Evolutionary conservation across 768 basidiomycete species (phyloP).

Genomic region (Russula sp.): DNA sequence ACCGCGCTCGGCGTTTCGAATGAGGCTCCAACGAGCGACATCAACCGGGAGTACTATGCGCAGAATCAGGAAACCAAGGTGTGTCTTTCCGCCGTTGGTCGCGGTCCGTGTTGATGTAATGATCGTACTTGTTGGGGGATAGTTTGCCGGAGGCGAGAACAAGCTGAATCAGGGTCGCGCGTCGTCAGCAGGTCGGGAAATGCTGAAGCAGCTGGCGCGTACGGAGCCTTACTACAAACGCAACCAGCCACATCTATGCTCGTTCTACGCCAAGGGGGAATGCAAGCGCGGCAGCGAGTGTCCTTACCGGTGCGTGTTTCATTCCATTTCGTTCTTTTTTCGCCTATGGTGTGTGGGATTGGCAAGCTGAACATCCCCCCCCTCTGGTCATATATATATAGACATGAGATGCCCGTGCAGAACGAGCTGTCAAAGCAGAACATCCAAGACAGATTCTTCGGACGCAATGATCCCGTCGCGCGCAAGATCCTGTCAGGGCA

Average conservation of each 20-base stretch:
- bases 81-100: conserved; percentile 25
- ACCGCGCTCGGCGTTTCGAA: conserved; percentile 82
- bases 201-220: conserved; percentile 91
- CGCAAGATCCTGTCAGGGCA: conserved; percentile 78
- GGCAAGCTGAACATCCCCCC: neutral
- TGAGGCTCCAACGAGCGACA: conserved; percentile 92
- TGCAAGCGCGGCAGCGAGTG: conserved; percentile 90
- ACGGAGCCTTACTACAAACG: conserved; percentile 98
- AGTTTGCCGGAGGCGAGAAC: conserved; percentile 72
- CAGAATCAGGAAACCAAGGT: conserved; percentile 89
- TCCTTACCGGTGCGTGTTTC: conserved; percentile 64
- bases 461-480: conserved; percentile 89
- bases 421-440: conserved; percentile 87
- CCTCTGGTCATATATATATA: conserved; percentile 27
- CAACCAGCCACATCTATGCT: conserved; percentile 89
- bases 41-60: conserved; percentile 93
- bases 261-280: conserved; percentile 93
- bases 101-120: neutral
- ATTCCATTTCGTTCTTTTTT: too few relatives aligned
- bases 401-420: conserved; percentile 85
- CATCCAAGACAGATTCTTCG: conserved; percentile 91
- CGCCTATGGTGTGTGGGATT: neutral
- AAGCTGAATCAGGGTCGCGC: conserved; percentile 55
- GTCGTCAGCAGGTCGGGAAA: conserved; percentile 84
- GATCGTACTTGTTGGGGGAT: neutral